These are phyloP conservation scores for Polyporus tsugae DNA, from an alignment of 1,284 basidiomycete genomes.

Conservation along the genomic window DNA sequence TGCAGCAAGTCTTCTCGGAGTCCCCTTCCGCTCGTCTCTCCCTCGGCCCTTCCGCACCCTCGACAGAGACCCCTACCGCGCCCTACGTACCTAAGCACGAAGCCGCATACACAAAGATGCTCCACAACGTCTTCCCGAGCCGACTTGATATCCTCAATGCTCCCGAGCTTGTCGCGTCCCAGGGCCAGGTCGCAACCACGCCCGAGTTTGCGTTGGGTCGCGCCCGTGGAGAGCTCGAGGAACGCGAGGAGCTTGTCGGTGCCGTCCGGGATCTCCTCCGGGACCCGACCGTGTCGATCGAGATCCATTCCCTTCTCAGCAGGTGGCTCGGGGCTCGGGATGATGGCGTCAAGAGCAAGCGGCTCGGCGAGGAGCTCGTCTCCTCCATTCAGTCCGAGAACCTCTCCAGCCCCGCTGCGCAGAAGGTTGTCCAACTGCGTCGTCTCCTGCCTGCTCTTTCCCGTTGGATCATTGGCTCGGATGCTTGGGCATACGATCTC, in stretches of 20 bases:
- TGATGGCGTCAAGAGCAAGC: constrained; percentile 63
- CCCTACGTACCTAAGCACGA: constrained; percentile 89
- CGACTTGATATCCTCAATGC: constrained; percentile 89
- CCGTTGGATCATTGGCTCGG: constrained; percentile 97
- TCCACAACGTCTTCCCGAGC: constrained; percentile 84
- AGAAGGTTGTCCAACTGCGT: constrained; percentile 65
- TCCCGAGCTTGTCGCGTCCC: constrained; percentile 72
- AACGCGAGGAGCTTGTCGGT: constrained; percentile 69
- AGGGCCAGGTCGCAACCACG: constrained; percentile 80
- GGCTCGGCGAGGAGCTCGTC: constrained; percentile 69
- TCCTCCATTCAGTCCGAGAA: constrained; percentile 57
- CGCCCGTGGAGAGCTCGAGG: constrained; percentile 83
- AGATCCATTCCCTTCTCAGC: constrained; percentile 77
- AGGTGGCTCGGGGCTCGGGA: constrained; percentile 82
- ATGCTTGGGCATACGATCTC: constrained; percentile 97
- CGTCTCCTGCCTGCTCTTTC: constrained; percentile 73
- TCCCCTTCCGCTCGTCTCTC: constrained; percentile 52
- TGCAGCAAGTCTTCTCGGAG: constrained; percentile 49
- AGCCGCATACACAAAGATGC: constrained; percentile 89
- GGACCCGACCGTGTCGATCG: constrained; percentile 54
- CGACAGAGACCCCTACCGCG: constrained; percentile 33
- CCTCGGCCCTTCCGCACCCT: constrained; percentile 49
- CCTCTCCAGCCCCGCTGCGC: constrained; percentile 53
- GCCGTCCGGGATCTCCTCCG: constrained; percentile 70
- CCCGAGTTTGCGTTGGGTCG: constrained; percentile 96